Evolutionary conservation across 495 filamentous ascomycete genomes (phyloP), one percentile per base, ranked within the genome.

Genomic region (Peziza echinospora): DNA sequence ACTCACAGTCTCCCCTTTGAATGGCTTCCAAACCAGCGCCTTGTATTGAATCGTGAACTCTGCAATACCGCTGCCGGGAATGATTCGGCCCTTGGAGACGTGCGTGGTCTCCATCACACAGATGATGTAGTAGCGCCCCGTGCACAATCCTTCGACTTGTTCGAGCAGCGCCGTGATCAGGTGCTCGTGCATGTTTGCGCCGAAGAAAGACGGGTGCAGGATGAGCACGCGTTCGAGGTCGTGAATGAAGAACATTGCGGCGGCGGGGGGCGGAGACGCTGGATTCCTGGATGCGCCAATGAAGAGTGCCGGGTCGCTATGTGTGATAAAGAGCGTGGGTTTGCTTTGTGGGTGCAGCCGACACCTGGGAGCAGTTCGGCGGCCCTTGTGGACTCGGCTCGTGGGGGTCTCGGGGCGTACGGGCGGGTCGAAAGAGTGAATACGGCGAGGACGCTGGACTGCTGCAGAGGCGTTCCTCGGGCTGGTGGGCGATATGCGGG

Each of bases 241-340:
- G 64, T 92, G 80, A 56, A 97, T 80, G 68, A 97, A 97, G 62
- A 94, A 97, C 89, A 96, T 97, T n/a, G n/a, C n/a, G n/a, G n/a
- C n/a, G n/a, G n/a, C n/a, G n/a, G n/a, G n/a, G n/a, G n/a, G n/a
- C n/a, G n/a, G n/a, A n/a, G n/a, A n/a, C n/a, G n/a, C n/a, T n/a
- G n/a, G n/a, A n/a, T n/a, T n/a, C n/a, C n/a, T n/a, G n/a, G n/a
- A n/a, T n/a, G n/a, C n/a, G n/a, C n/a, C n/a, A n/a, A n/a, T n/a
- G n/a, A n/a, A n/a, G n/a, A n/a, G n/a, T n/a, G n/a, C n/a, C n/a
- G n/a, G n/a, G n/a, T n/a, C n/a, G n/a, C n/a, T n/a, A n/a, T n/a
- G n/a, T n/a, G n/a, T n/a, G n/a, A n/a, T n/a, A n/a, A n/a, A n/a
- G n/a, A n/a, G n/a, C n/a, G n/a, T n/a, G n/a, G n/a, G n/a, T n/a